Conservation (phyloP, 176 grass and related monocot species). For the Triticum monococcum region DNA sequence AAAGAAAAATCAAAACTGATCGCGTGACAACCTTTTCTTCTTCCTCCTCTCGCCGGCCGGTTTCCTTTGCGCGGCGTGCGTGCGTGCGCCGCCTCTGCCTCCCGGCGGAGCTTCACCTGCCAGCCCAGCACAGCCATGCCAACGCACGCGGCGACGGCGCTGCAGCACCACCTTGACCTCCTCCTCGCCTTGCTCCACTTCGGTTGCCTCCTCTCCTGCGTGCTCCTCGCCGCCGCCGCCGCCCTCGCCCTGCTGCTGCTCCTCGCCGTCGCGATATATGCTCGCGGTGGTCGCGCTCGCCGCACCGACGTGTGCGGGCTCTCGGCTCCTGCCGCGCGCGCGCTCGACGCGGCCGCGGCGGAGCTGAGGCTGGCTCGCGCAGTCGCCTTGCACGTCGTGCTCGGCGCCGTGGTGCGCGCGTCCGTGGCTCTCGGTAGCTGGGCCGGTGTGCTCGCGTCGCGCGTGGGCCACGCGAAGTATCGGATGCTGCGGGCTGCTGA, state of each 20-base stretch:
- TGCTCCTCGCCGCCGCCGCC: conserved; percentile 34
- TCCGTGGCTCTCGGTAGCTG: not conserved
- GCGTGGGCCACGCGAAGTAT: not conserved
- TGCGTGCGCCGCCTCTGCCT: not conserved
- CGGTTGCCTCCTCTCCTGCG: conserved; percentile 27
- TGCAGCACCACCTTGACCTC: conserved; percentile 50
- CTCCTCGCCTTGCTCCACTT: conserved; percentile 60
- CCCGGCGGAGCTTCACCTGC: not conserved
- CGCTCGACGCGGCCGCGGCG: not conserved
- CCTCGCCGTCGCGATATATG: conserved; percentile 6
- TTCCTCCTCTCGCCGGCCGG: not conserved
- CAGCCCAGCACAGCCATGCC: not conserved
- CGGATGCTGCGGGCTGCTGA: not conserved
- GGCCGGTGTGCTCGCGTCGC: not conserved
- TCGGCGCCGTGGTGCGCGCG: conserved; percentile 18
- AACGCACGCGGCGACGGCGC: not conserved
- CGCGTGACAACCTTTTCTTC: not conserved
- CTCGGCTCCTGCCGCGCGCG: not conserved
- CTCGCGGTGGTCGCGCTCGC: conserved; percentile 35
- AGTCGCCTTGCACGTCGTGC: conserved; percentile 38
- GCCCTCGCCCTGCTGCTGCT: conserved; percentile 31
- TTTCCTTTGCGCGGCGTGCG: not conserved
- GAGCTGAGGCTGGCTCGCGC: conserved; percentile 55
- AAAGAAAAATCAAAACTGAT: not conserved
- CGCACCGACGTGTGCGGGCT: conserved; percentile 18